A percentile compares a stretch with the other conserved stretches of the same genome.
phyloP scores from a whole-genome alignment of 225 moss, liverwort and hornwort species.

The Lunularia cruciata region DNA sequence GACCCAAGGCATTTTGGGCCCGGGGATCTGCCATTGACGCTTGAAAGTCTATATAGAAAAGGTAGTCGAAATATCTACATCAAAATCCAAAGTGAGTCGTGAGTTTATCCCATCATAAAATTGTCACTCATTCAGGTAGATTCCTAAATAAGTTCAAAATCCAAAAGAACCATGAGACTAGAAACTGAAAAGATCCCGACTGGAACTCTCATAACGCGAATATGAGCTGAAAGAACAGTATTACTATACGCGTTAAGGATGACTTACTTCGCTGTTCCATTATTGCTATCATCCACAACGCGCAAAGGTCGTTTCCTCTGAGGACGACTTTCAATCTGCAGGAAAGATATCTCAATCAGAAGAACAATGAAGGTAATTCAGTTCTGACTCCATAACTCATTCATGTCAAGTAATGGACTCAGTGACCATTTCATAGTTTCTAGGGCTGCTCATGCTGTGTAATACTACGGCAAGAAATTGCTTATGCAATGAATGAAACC shows the following conservation, averaged over 20 bases:
- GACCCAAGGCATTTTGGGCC: slow-evolving; percentile 88
- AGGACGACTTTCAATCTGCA: slow-evolving; percentile 94
- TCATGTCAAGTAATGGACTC: too few species aligned
- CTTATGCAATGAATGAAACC: too few species aligned
- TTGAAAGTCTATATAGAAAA: slow-evolving; percentile 97
- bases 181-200: background rate
- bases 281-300: slow-evolving; percentile 94
- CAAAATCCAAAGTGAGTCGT: background rate
- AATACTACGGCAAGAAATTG: too few species aligned
- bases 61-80: slow-evolving; percentile 81
- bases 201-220: background rate
- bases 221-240: too few species aligned
- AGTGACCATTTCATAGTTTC: too few species aligned
- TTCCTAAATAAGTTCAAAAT: background rate
- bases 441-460: too few species aligned
- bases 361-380: too few species aligned
- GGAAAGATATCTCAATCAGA: background rate
- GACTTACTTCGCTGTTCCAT: slow-evolving; percentile 83
- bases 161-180: background rate
- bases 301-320: slow-evolving; percentile 92
- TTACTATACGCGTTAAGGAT: background rate
- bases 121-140: background rate
- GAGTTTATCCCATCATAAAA: background rate
- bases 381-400: too few species aligned
- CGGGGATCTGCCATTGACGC: slow-evolving; percentile 97